A percentile compares a stretch with the other conserved stretches of the same genome.
Conservation (phyloP, 2,329 filamentous ascomycete species). For the Plenodomus lindquistii region DNA sequence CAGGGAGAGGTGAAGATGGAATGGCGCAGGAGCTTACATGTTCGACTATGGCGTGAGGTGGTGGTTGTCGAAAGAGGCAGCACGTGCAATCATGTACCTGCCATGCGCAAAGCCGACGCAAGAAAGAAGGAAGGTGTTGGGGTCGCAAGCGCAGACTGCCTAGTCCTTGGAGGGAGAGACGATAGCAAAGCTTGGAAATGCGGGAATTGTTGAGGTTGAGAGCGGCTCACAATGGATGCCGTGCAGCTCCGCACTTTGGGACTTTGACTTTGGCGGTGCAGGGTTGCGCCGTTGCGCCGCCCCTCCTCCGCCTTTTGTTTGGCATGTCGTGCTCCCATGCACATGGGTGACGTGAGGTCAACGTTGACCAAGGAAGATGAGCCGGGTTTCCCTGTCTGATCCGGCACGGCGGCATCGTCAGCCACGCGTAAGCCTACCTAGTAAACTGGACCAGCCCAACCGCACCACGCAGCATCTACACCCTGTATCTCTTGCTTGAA, state of each 20-base stretch:
- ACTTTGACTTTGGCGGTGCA: neutral
- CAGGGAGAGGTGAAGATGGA: conserved; percentile 11
- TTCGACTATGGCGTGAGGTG: conserved; percentile 1
- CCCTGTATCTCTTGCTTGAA: too few species aligned
- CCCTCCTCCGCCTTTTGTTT: conserved; percentile 5
- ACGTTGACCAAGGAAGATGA: conserved; percentile 1
- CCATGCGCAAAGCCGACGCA: neutral
- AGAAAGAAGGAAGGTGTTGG: conserved; percentile 5
- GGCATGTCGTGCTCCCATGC: neutral
- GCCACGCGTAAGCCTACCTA: conserved; percentile 6
- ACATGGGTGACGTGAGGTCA: conserved; percentile 10
- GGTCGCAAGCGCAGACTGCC: conserved; percentile 13
- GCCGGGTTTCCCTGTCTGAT: conserved; percentile 1
- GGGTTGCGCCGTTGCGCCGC: conserved; percentile 2
- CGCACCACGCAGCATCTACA: too few species aligned
- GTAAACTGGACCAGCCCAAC: too few species aligned
- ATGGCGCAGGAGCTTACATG: conserved; percentile 4
- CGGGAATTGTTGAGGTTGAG: neutral
- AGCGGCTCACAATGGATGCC: neutral
- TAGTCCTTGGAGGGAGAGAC: conserved; percentile 9
- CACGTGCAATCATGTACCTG: conserved; percentile 5
- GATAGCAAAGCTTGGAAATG: conserved; percentile 2
- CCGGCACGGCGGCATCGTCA: conserved; percentile 7
- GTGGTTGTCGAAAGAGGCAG: conserved; percentile 5
- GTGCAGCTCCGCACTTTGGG: conserved; percentile 7